Evolutionary conservation across 2,329 filamentous ascomycete genomes (phyloP), one percentile per base, ranked within the genome.

Genomic region (Stagonosporopsis chrysanthemi): DNA sequence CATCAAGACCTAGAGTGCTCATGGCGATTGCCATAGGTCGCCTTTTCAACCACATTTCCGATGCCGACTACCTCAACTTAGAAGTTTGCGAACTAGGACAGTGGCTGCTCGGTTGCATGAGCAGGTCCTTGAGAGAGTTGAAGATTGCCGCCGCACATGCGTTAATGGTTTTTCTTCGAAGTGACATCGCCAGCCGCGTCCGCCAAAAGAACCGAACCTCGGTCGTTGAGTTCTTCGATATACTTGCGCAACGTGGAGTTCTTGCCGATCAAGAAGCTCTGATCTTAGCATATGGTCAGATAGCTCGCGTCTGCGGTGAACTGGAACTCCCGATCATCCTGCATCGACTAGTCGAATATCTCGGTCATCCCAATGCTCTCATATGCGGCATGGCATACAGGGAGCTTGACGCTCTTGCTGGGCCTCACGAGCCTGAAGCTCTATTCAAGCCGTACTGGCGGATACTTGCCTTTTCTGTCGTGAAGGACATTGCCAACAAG

Each of bases 401-500:
- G 63, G 93, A 97, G 83, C 79, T 97, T 36, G 82, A 90, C 19
- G 88, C 87, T 58, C 82, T 98, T 45, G 90, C 92, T 1, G 84
- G 88, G 48, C 80, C 82, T 44, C 84, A 87, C 38, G 81, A 82
- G 3, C 81, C 86, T 35, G 88, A 86, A 26, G 86, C 87, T 15
- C 80, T 99, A 0, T 88, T 98, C 54, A 87, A 88, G 52, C 92
- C 94, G 0, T 98, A 92, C 74, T 98, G 94, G 93, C 86, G 87
- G 63, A 94, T 86, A 28, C 82, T 99, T 41, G 93, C 92, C 0
- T 89, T 94, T 57, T 85, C 88, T 46, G 88, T 91, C 2, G 89
- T 95, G 26, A 94, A 92, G 72, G 91, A 97, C 66, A 83, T 98
- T 59, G 83, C 89, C 22, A 83, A 85, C 44, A 86, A 89, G 43